Percentiles rank a stretch among this genome's conserved stretches.
Conservation (phyloP, 179 eudicot genomes). For the Beta corolliflora region DNA sequence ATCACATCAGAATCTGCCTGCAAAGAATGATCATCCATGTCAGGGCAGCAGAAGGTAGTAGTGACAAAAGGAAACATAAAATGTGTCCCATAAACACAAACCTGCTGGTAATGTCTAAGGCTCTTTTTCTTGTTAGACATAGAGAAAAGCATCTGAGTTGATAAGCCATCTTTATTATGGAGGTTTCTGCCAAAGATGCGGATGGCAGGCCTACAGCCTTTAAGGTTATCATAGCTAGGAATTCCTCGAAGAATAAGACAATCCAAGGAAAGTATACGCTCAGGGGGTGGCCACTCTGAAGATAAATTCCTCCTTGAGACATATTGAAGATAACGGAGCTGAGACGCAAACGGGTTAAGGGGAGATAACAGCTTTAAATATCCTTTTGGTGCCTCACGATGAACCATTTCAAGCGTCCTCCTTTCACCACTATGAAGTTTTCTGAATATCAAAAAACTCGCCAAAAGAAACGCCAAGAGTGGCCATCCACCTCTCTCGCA, state of each 20-base stretch:
- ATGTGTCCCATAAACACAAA: constrained; percentile 30
- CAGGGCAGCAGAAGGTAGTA: constrained; percentile 25
- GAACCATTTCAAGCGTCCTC: constrained; percentile 85
- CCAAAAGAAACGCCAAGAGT: constrained; percentile 71
- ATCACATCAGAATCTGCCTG: constrained; percentile 96
- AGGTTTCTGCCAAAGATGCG: constrained; percentile 94
- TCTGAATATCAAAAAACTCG: constrained; percentile 75
- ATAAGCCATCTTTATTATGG: constrained; percentile 72
- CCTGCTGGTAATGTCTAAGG: constrained; percentile 80
- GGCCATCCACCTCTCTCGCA: constrained; percentile 99
- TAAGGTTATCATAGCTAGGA: constrained; percentile 74
- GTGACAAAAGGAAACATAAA: constrained; percentile 9
- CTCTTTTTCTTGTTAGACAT: constrained; percentile 76
- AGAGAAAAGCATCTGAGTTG: constrained; percentile 87
- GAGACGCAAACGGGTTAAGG: constrained; percentile 90
- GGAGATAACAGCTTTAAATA: constrained; percentile 75
- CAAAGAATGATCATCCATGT: constrained; percentile 29
- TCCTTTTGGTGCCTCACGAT: constrained; percentile 94
- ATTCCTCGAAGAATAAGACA: constrained; percentile 87
- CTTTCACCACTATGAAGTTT: constrained; percentile 76
- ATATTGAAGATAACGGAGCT: constrained; percentile 91
- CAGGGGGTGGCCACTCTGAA: constrained; percentile 95
- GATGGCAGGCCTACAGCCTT: constrained; percentile 86
- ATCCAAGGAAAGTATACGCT: constrained; percentile 83
- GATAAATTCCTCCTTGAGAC: constrained; percentile 84